Base-by-base conservation (phyloP, 129 eudicot species). In the Helichrysum umbraculigerum region DNA sequence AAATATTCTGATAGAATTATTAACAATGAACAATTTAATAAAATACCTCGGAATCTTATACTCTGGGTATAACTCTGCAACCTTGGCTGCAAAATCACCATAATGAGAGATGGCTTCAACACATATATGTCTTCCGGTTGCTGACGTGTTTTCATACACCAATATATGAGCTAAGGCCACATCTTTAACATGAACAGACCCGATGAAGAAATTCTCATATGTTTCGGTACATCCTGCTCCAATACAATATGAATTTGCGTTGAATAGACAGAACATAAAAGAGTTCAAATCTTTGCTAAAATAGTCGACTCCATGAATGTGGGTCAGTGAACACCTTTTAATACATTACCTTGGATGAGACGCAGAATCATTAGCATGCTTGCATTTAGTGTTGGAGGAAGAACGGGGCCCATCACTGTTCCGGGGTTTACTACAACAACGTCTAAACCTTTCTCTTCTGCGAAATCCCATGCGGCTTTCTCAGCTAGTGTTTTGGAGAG, bases 361-460 rank as follows among this genome's bases (percentile, higher is more conserved):
- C 88, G 93, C 60, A 85, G 97, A 70, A 88, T 14, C 91, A 87
- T 82, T 15, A 71, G 73, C 98, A 94, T 91, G 93, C 98, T 94
- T 21, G 91, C 96, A 73, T 88, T 91, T 33, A 91, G 74, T 0
- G 84, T 83, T 51, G 98, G 98, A 58, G 97, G 97, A 62, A 94
- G 71, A 70, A 87, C 73, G 20, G 98, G 97, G 16, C 98, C 98
- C 96, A 91, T 81, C 30, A 88, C 96, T 63, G 93, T 86, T 71
- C 97, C 97, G 63, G 98, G 98, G 79, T 94, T 91, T 56, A 94
- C 97, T 77, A 91, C 93, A 41, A 89, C 98, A 54, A 94, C 67
- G 57, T 89, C 93, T 79, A 94, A 61, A 56, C 81, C 89, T 62
- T 94, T 88, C 67, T 91, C 97, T 81, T 91, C 82, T 22, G 96